Conservation (phyloP, 169 alveolate genomes). For the Perkinsus marinus region DNA sequence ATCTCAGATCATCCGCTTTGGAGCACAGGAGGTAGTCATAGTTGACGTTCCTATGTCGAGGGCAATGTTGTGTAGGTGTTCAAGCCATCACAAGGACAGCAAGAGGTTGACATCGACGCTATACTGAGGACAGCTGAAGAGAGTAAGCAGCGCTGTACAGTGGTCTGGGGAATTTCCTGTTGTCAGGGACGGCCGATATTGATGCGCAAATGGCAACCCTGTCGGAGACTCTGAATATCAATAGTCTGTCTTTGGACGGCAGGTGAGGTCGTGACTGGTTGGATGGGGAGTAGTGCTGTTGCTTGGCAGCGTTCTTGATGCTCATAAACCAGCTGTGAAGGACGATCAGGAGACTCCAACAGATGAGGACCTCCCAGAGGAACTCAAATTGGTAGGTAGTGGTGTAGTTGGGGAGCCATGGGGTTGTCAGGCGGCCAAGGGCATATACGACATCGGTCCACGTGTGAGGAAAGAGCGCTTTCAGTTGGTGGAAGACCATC, state of each 20-base stretch:
- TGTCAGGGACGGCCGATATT: neutral
- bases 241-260: neutral
- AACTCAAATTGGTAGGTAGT: neutral
- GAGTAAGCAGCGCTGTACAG: neutral
- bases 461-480: neutral
- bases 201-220: neutral
- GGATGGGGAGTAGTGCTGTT: neutral
- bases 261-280: neutral
- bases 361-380: neutral
- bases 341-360: neutral
- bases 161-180: neutral
- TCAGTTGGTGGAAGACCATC: neutral
- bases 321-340: neutral
- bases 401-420: neutral
- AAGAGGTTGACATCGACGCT: neutral
- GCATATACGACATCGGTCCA: neutral
- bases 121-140: neutral
- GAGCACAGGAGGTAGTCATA: slow-evolving; percentile 32
- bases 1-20: slow-evolving; percentile 65
- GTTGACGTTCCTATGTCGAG: no score
- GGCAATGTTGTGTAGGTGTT: neutral
- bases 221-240: neutral
- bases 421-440: neutral
- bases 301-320: neutral
- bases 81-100: neutral